Evolutionary conservation across 2,329 filamentous ascomycete species (phyloP).

Genomic region (Albophoma yamanashiensis): DNA sequence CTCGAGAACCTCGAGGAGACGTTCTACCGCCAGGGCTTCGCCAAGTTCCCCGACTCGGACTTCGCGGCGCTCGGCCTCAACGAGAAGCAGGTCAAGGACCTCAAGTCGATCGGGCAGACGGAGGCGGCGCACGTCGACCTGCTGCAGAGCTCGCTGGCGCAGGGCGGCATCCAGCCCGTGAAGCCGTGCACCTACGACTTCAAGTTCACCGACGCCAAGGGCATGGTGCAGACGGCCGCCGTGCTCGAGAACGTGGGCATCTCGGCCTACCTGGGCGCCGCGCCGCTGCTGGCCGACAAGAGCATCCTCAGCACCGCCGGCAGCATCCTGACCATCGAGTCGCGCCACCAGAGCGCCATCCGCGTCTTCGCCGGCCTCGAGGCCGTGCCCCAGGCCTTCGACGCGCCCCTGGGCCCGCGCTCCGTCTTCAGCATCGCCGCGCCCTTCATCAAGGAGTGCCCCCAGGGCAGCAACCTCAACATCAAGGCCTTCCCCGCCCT

Average conservation of each 20-base stretch:
- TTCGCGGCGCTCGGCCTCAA: slow-evolving; percentile 42
- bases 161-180: slow-evolving; percentile 53
- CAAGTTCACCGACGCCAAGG: slow-evolving; percentile 50
- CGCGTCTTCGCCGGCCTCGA: slow-evolving; percentile 45
- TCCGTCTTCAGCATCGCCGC: slow-evolving; percentile 65
- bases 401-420: slow-evolving; percentile 56
- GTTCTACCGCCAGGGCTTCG: slow-evolving; percentile 64
- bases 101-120: slow-evolving; percentile 50
- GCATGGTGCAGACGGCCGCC: slow-evolving; percentile 59
- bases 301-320: slow-evolving; percentile 55
- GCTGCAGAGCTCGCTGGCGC: slow-evolving; percentile 45
- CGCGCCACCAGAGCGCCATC: slow-evolving; percentile 64
- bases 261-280: slow-evolving; percentile 63
- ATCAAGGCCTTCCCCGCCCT: slow-evolving; percentile 51
- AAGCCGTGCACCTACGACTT: slow-evolving; percentile 65
- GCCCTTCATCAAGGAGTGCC: slow-evolving; percentile 62
- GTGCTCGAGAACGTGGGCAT: slow-evolving; percentile 65
- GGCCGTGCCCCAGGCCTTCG: slow-evolving; percentile 58
- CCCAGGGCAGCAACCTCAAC: slow-evolving; percentile 51
- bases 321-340: slow-evolving; percentile 62
- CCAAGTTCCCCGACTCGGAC: slow-evolving; percentile 51
- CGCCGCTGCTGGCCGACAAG: slow-evolving; percentile 49
- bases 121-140: slow-evolving; percentile 39
- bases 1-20: slow-evolving; percentile 64
- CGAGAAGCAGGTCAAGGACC: slow-evolving; percentile 26